Conservation (phyloP, 2,329 filamentous ascomycete species). For the Bipolaris gigantea region DNA sequence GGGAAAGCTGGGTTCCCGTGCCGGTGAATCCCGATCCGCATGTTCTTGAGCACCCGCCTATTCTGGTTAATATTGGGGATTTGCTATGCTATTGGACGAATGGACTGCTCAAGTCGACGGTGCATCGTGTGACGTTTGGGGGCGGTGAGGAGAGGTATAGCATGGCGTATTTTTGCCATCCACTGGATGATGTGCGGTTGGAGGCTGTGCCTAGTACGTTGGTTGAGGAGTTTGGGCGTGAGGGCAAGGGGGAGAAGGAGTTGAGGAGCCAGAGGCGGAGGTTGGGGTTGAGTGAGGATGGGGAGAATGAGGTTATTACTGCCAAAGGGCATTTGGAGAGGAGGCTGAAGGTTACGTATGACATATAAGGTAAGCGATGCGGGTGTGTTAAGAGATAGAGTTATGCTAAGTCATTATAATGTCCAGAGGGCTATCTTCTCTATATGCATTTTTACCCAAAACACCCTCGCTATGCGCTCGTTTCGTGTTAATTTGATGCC, state of each 20-base stretch:
- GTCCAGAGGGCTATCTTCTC: not conserved
- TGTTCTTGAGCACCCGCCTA: slow-evolving; percentile 54
- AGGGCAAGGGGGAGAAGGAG: slow-evolving; percentile 29
- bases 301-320: slow-evolving; percentile 53
- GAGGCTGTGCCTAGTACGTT: slow-evolving; percentile 58
- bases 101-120: slow-evolving; percentile 80
- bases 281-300: slow-evolving; percentile 47
- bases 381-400: not conserved
- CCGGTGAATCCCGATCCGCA: slow-evolving; percentile 59
- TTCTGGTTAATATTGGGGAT: slow-evolving; percentile 70
- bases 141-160: slow-evolving; percentile 55
- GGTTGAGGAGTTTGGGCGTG: slow-evolving; percentile 48
- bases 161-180: slow-evolving; percentile 66
- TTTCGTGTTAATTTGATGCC: slow-evolving; percentile 4
- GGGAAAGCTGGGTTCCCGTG: slow-evolving; percentile 47
- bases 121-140: slow-evolving; percentile 81
- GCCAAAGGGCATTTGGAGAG: slow-evolving; percentile 62
- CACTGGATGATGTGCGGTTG: slow-evolving; percentile 57
- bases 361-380: slow-evolving; percentile 25
- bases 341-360: slow-evolving; percentile 62
- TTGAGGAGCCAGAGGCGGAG: slow-evolving; percentile 45
- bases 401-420: not conserved
- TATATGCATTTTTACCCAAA: slow-evolving; percentile 2
- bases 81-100: slow-evolving; percentile 85
- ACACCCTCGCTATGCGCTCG: slow-evolving; percentile 22